Base-by-base conservation (phyloP, 805 yeast genomes). In the Schizosaccharomyces osmophilus region DNA sequence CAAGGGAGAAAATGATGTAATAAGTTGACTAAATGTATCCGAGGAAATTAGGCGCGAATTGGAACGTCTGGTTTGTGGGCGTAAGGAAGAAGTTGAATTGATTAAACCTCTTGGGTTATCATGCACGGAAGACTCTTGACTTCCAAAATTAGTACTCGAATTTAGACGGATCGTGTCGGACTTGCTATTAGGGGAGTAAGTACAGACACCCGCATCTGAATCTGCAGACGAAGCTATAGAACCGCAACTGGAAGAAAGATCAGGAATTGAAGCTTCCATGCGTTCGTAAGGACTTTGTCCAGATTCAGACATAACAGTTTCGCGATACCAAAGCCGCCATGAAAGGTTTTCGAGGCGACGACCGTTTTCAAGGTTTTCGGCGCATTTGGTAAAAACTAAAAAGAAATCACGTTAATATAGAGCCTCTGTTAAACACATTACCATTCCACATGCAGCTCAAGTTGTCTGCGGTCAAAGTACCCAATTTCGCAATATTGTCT, bases 251-350 rank as follows among this genome's bases (percentile, higher is more conserved):
- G 17, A 11, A 36, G 41, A 36, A 11, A 36, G 41, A 15, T 48
- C 26, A 11, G 29, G 55, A 13, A 22, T 9, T 13, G 29, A 24
- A 24, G 13, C 15, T 48, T 26, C 55, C 29, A 24, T 22, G 15
- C 26, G n/a, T 48, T 22, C 26, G 8, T 22, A 4, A 13, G 3
- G 4, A 15, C 15, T 24, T 13, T 9, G n/a, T 1, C 26, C 55
- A 17, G 24, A 9, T 42, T 55, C 45, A 36, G 43, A 32, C 54
- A 55, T 31, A 31, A 41, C 32, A 26, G 64, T 63, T 59, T 69
- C 71, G 60, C 70, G 64, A 61, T 68, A 71, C 73, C 72, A 70
- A 60, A 71, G 65, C 9, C 74, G 63, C 74, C 74, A 71, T n/a
- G 73, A 68, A 63, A 71, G 64, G 64, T 71, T 71, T 62, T 71